Percentiles rank a stretch among this genome's conserved stretches.
These are phyloP conservation scores for Crithidia expoeki DNA, from an alignment of 208 protist species.

Conservation along the genomic window DNA sequence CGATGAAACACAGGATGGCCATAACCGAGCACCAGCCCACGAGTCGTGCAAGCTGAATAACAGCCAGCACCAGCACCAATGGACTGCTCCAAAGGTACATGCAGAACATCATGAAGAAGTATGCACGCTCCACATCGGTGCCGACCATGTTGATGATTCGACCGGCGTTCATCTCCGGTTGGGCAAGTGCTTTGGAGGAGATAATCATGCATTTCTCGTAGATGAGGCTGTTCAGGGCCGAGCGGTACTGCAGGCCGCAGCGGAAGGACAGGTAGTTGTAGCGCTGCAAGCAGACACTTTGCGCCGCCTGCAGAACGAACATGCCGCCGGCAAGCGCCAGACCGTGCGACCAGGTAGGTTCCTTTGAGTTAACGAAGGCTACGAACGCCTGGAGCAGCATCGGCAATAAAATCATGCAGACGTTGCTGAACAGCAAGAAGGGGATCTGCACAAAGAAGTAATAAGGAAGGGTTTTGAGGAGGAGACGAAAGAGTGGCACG, in stretches of 20 bases:
- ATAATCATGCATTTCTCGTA: slow-evolving; percentile 81
- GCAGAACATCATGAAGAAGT: slow-evolving; percentile 61
- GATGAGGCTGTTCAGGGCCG: slow-evolving; percentile 59
- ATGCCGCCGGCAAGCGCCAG: slow-evolving; percentile 33
- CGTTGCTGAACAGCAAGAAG: slow-evolving; percentile 52
- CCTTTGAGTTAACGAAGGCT: slow-evolving; percentile 34
- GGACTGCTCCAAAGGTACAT: slow-evolving; percentile 77
- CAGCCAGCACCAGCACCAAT: slow-evolving; percentile 58
- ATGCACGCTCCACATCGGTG: slow-evolving; percentile 38
- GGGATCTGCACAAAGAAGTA: slow-evolving; percentile 48
- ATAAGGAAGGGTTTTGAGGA: slow-evolving; percentile 39
- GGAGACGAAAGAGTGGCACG: slow-evolving; percentile 16
- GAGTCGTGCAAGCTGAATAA: slow-evolving; percentile 47
- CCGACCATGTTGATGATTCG: slow-evolving; percentile 85
- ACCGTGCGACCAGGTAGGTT: slow-evolving; percentile 23
- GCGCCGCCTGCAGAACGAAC: slow-evolving; percentile 34
- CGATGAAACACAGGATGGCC: too few relatives aligned
- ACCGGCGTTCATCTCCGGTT: slow-evolving; percentile 72
- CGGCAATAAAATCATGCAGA: slow-evolving; percentile 44
- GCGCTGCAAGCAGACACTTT: slow-evolving; percentile 48
- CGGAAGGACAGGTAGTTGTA: slow-evolving; percentile 66
- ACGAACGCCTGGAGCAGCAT: slow-evolving; percentile 53
- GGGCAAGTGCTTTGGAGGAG: slow-evolving; percentile 28
- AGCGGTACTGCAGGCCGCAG: slow-evolving; percentile 53
- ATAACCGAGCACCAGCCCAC: slow-evolving; percentile 66